Conservation (phyloP, 306 rosid genomes). For the Gillenia trifoliata region DNA sequence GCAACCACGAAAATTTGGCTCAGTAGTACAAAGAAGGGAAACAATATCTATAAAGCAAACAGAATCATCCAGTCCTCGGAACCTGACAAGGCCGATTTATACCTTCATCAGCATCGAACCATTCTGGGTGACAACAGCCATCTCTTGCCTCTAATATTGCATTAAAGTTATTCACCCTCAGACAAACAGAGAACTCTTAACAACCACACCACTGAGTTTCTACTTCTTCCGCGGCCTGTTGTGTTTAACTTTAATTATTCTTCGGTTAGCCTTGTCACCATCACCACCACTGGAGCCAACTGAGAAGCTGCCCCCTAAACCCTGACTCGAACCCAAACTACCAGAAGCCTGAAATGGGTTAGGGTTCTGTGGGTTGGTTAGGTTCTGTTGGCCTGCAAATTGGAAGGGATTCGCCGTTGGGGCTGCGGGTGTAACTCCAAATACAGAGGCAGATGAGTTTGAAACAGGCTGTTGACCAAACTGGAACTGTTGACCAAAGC, state of each 20-base stretch:
- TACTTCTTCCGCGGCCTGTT: slow-evolving; percentile 64
- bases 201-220: slow-evolving; percentile 12
- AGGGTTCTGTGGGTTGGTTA: slow-evolving; percentile 43
- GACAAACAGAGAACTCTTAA: background rate
- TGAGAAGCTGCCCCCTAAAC: slow-evolving; percentile 67
- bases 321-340: slow-evolving; percentile 43
- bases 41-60: slow-evolving; percentile 3
- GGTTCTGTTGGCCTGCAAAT: slow-evolving; percentile 55
- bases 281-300: slow-evolving; percentile 54
- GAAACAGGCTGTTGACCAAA: slow-evolving; percentile 47
- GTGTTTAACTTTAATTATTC: slow-evolving; percentile 36
- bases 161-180: background rate
- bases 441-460: slow-evolving; percentile 46
- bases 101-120: slow-evolving; percentile 25
- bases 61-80: slow-evolving; percentile 1
- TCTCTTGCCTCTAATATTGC: slow-evolving; percentile 11
- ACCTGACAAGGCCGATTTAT: slow-evolving; percentile 20
- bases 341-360: slow-evolving; percentile 70
- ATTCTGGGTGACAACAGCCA: slow-evolving; percentile 23
- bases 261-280: slow-evolving; percentile 67
- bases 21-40: background rate
- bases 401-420: slow-evolving; percentile 47
- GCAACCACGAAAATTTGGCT: slow-evolving; percentile 20
- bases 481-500: slow-evolving; percentile 41
- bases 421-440: slow-evolving; percentile 43